Percentiles rank a stretch among this genome's conserved stretches.
Conservation (phyloP, 2,329 filamentous ascomycete species). For the Graphilbum ipis-grandicollis region DNA sequence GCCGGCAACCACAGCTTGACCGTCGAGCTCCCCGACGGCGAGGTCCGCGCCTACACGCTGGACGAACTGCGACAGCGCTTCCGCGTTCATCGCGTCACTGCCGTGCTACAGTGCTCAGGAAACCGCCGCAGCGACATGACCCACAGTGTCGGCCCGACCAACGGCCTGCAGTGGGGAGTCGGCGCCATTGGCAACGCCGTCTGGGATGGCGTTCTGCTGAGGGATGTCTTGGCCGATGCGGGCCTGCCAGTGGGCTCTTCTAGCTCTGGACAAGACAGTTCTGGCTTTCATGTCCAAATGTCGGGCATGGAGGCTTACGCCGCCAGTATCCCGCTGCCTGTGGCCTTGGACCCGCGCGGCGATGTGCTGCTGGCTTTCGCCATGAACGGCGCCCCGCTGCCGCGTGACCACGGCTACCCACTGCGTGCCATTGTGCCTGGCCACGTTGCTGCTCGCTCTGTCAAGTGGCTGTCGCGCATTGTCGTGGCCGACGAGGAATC, state of each 20-base stretch:
- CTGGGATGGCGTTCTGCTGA: constrained; percentile 38
- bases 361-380: constrained; percentile 50
- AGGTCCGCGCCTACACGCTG: constrained; percentile 33
- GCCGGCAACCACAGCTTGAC: constrained; percentile 27
- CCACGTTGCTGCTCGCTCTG: constrained; percentile 47
- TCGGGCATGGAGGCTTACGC: constrained; percentile 42
- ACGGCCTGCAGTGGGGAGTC: constrained; percentile 40
- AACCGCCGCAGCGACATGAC: constrained; percentile 44
- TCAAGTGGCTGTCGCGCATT: constrained; percentile 53
- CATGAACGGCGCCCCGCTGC: constrained; percentile 49
- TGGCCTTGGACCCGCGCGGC: constrained; percentile 38
- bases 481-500: constrained; percentile 50
- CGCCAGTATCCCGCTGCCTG: constrained; percentile 41
- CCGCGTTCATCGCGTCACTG: constrained; percentile 30
- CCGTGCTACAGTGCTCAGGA: constrained; percentile 41
- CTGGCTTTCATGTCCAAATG: constrained; percentile 43
- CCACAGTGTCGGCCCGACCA: constrained; percentile 26
- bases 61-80: constrained; percentile 35
- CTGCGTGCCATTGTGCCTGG: constrained; percentile 45
- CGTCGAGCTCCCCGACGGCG: constrained; percentile 41
- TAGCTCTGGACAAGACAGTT: no score
- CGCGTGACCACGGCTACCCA: constrained; percentile 49
- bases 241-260: constrained; percentile 22
- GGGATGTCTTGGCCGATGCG: constrained; percentile 37
- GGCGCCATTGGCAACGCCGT: constrained; percentile 43